Conservation (phyloP, 2,329 filamentous ascomycete genomes). For the Fusarium goolgardi region DNA sequence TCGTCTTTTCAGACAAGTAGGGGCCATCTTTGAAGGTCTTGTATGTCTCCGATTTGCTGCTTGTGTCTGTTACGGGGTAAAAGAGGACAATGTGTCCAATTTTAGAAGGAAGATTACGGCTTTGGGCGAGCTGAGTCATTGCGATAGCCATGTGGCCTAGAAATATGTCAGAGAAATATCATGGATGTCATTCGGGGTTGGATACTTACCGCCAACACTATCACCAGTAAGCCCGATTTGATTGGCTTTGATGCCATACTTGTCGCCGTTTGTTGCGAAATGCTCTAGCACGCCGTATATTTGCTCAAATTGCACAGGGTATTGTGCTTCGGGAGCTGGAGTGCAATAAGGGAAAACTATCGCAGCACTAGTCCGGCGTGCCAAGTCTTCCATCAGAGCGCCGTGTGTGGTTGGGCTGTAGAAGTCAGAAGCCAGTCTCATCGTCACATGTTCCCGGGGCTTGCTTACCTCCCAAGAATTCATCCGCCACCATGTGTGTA, state of each 20-base stretch:
- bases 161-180: not conserved
- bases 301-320: slow-evolving; percentile 30
- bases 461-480: slow-evolving; percentile 26
- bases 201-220: slow-evolving; percentile 24
- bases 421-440: not conserved
- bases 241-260: slow-evolving; percentile 15
- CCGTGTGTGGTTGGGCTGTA: slow-evolving; percentile 13
- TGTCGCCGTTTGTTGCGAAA: slow-evolving; percentile 9
- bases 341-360: slow-evolving; percentile 31
- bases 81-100: slow-evolving; percentile 21
- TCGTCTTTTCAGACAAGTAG: slow-evolving; percentile 29
- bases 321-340: slow-evolving; percentile 29
- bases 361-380: slow-evolving; percentile 24
- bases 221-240: slow-evolving; percentile 21
- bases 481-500: slow-evolving; percentile 32
- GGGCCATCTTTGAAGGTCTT: slow-evolving; percentile 25
- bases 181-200: too few species aligned
- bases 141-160: slow-evolving; percentile 34
- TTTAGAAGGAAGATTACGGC: not conserved
- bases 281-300: slow-evolving; percentile 16
- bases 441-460: rapidly evolving
- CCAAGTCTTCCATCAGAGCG: slow-evolving; percentile 29
- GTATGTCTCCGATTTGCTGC: slow-evolving; percentile 23
- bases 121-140: slow-evolving; percentile 19
- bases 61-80: slow-evolving; percentile 30